Percentiles rank a stretch among this genome's conserved stretches.
Conservation (phyloP, 768 basidiomycete genomes). For the Leucocoprinus leucothites region DNA sequence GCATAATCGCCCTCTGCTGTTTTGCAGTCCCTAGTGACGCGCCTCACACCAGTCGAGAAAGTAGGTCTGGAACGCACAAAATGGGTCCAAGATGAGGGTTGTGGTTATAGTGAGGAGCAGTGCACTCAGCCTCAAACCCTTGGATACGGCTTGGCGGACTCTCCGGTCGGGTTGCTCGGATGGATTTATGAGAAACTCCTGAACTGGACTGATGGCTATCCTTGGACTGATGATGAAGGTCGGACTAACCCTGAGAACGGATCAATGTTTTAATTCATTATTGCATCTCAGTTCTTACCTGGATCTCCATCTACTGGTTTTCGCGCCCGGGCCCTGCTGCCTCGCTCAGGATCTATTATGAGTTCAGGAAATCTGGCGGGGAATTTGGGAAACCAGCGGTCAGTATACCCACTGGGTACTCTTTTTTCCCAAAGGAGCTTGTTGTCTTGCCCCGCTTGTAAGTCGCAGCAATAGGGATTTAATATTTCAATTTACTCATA, state of each 20-base stretch:
- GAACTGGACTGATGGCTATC: constrained; percentile 45
- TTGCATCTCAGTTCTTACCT: constrained; percentile 53
- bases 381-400: constrained; percentile 7
- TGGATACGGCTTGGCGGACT: constrained; percentile 54
- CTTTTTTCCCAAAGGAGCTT: constrained; percentile 51
- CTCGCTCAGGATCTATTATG: constrained; percentile 60
- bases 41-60: constrained; percentile 29
- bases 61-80: constrained; percentile 26
- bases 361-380: constrained; percentile 24
- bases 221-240: constrained; percentile 58
- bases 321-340: constrained; percentile 57
- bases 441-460: constrained; percentile 27
- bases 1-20: constrained; percentile 20
- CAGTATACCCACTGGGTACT: constrained; percentile 44
- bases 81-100: constrained; percentile 25
- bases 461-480: constrained; percentile 9
- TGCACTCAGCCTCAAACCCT: constrained; percentile 50
- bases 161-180: constrained; percentile 49
- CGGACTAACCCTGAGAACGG: background rate
- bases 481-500: background rate
- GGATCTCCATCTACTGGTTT: constrained; percentile 59
- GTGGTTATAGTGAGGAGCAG: constrained; percentile 38
- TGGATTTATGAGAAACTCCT: constrained; percentile 53
- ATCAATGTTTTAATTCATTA: background rate
- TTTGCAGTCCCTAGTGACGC: constrained; percentile 25